Percentiles rank a stretch among this genome's conserved stretches.
Evolutionary conservation across 2,329 filamentous ascomycete species (phyloP).

Genomic region (Chaetomiaceae sp.): DNA sequence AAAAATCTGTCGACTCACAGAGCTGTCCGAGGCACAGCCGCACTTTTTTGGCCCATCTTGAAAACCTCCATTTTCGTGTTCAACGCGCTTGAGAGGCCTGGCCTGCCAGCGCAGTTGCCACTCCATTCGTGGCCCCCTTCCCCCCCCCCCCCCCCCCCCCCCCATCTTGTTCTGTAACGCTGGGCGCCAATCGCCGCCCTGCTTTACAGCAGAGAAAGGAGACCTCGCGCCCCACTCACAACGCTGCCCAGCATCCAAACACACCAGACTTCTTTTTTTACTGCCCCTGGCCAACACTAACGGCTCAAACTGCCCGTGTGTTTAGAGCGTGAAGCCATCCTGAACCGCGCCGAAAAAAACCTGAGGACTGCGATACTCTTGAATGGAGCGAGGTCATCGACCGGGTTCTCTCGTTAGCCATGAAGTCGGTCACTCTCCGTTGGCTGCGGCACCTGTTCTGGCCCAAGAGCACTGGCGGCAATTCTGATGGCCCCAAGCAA

Average conservation of each 20-base stretch:
- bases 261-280: not conserved
- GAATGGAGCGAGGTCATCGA: not conserved
- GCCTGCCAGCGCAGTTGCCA: no score
- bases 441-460: conserved; percentile 22
- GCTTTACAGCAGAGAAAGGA: not conserved
- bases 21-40: not conserved
- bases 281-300: not conserved
- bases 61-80: no score
- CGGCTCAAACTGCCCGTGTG: not conserved
- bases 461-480: conserved; percentile 17
- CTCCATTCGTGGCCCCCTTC: no score
- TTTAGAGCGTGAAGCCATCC: conserved; percentile 16
- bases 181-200: not conserved
- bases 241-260: not conserved
- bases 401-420: conserved; percentile 3
- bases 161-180: not conserved
- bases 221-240: not conserved
- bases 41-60: not conserved
- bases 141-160: no score
- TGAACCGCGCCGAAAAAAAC: conserved; percentile 10
- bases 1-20: not conserved
- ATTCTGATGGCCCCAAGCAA: conserved; percentile 15
- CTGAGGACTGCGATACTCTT: not conserved
- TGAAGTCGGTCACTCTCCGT: conserved; percentile 24
- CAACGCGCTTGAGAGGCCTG: not conserved